Percentiles rank a stretch among this genome's conserved stretches.
phyloP scores from a whole-genome alignment of 108 stramenopile genomes.

The Pseudonitzschia multiseries region DNA sequence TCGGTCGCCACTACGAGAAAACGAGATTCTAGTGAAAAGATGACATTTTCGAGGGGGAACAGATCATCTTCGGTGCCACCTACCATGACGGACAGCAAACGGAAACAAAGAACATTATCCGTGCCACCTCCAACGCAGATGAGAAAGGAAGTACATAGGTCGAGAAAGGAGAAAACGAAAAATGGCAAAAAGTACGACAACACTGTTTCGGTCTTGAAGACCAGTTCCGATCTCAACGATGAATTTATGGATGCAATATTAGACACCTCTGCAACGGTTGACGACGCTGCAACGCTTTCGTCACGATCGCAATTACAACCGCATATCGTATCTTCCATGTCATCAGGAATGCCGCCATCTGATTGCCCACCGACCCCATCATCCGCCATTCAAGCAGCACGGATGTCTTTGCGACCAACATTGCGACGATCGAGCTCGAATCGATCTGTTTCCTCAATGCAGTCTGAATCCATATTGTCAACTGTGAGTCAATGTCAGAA shows the following conservation, averaged over 20 bases:
- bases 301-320: neutral
- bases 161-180: neutral
- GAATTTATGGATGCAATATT: slow-evolving; percentile 4
- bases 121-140: neutral
- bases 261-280: neutral
- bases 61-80: slow-evolving; percentile 14
- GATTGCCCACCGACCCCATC: slow-evolving; percentile 4
- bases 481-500: neutral
- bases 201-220: neutral
- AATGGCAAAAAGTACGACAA: slow-evolving; percentile 1
- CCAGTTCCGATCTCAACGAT: neutral
- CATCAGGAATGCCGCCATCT: neutral
- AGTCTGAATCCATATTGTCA: slow-evolving; percentile 8
- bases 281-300: neutral
- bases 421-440: slow-evolving; percentile 11
- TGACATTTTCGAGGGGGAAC: neutral
- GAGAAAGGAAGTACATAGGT: neutral
- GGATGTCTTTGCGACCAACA: slow-evolving; percentile 12
- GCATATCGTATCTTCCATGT: neutral
- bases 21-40: neutral
- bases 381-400: slow-evolving; percentile 10
- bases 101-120: slow-evolving; percentile 5
- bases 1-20: neutral
- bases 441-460: slow-evolving; percentile 6
- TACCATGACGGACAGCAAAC: slow-evolving; percentile 2